Base-by-base conservation (phyloP, 2,329 filamentous ascomycete genomes). In the Aureobasidium sp. region DNA sequence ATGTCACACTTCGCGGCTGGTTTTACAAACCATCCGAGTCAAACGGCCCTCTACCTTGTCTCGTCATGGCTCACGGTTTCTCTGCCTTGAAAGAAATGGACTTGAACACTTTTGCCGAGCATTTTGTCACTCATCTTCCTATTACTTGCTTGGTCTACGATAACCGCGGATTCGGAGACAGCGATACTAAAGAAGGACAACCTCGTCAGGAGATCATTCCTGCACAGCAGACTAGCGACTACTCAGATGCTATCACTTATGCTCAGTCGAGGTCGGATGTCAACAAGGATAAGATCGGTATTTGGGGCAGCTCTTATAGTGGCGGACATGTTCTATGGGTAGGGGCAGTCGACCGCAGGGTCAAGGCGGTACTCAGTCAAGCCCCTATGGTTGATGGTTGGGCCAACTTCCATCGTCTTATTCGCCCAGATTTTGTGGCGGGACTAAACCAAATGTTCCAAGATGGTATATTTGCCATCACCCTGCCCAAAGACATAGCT, bases 281-380 rank as follows among this genome's bases (percentile, higher is more conserved):
- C 2, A 68, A 75, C 64, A 26, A 63, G 4, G 56, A 68, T 15
- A 71, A 68, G 48, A 72, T 77, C 56, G 74, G 69, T 12, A 67
- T 76, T 32, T 77, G 74, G 73, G 76, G 75, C 13, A 69, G 64
- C 52, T 71, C 70, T 15, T 73, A 74, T 64, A 71, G 69, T 63
- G 75, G 74, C 26, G 76, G 75, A 15, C 71, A 78, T 68, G 74
- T 74, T 8, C 65, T 78, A 1, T 69, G 67, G 57, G 71, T 76
- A 48, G 75, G 69, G 20, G 75, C 76, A 15, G 67, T 71, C 2
- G 76, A 79, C 63, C 68, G 68, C 39, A 67, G 75, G 20, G 72
- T 78, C 47, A 77, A 77, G 63, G 75, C 69, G 17, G 75, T 77
- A 0, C 63, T 78, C 20, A 69, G 66, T 50, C 76, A 77, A 64